These are phyloP conservation scores for Marasmius sp. DNA, from an alignment of 1,284 basidiomycete species.

Conservation along the genomic window DNA sequence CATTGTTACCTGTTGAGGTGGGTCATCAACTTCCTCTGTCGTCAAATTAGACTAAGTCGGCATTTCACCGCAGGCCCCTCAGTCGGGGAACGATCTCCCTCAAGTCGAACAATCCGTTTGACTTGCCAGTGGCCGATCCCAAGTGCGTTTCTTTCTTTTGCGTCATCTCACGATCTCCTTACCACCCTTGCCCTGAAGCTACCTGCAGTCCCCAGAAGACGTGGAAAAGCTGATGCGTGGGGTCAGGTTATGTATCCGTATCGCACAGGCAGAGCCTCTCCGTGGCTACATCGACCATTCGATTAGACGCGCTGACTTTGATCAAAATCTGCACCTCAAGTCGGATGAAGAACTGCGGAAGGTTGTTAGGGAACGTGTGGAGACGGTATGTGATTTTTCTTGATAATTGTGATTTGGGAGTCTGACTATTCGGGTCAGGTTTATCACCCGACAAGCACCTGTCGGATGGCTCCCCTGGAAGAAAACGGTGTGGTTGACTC, in stretches of 20 bases:
- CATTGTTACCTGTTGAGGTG: slow-evolving; percentile 40
- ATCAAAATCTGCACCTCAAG: slow-evolving; percentile 39
- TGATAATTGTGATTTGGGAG: neutral
- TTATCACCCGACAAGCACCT: slow-evolving; percentile 26
- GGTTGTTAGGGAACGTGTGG: slow-evolving; percentile 44
- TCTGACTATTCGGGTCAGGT: neutral
- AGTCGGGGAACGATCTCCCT: slow-evolving; percentile 39
- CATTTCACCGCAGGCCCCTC: slow-evolving; percentile 27
- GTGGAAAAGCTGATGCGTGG: slow-evolving; percentile 54
- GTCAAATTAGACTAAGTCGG: neutral
- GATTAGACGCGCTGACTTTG: slow-evolving; percentile 36
- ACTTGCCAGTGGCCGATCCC: slow-evolving; percentile 40
- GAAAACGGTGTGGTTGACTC: slow-evolving; percentile 27
- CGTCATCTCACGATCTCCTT: neutral
- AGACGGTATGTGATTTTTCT: slow-evolving; percentile 40
- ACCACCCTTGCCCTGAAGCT: slow-evolving; percentile 35
- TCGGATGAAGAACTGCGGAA: slow-evolving; percentile 43
- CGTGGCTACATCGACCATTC: slow-evolving; percentile 44
- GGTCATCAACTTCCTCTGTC: slow-evolving; percentile 13
- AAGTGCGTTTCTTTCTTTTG: slow-evolving; percentile 26
- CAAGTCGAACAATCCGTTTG: slow-evolving; percentile 39
- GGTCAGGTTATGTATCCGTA: slow-evolving; percentile 46
- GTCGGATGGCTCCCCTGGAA: slow-evolving; percentile 43
- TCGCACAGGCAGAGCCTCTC: slow-evolving; percentile 52
- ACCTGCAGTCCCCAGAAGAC: slow-evolving; percentile 58